phyloP scores from a whole-genome alignment of 2,329 filamentous ascomycete species.

The Lachnellula arida region DNA sequence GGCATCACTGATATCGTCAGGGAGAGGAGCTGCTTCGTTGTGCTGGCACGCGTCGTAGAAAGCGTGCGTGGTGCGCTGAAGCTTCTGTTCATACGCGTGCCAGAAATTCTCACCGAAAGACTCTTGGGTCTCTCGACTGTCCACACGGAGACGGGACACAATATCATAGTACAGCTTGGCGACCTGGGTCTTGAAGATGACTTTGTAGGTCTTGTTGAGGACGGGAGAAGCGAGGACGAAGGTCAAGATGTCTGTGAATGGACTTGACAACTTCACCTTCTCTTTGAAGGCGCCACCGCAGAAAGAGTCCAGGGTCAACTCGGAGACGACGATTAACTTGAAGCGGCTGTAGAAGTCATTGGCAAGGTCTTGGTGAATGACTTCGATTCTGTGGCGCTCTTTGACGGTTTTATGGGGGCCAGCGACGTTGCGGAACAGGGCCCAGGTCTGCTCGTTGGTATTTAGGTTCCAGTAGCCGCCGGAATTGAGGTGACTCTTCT shows the following conservation, averaged over 20 bases:
- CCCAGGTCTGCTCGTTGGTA: not conserved
- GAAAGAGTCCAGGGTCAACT: not conserved
- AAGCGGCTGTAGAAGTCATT: not conserved
- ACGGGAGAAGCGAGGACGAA: not conserved
- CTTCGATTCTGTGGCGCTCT: not conserved
- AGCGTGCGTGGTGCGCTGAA: not conserved
- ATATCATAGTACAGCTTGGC: not conserved
- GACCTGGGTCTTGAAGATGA: not conserved
- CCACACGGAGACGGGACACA: not conserved
- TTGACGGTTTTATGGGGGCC: not conserved
- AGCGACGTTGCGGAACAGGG: not conserved
- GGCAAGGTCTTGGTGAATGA: not conserved
- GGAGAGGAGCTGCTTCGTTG: not conserved
- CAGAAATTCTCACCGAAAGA: not conserved
- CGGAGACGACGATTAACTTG: not conserved
- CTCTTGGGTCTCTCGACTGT: not conserved
- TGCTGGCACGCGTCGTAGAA: not conserved
- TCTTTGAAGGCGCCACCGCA: not conserved
- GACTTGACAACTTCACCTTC: not conserved
- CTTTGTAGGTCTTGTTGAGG: not conserved
- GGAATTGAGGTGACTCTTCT: not conserved
- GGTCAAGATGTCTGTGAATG: not conserved
- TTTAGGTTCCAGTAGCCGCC: not conserved
- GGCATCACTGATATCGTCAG: not conserved
- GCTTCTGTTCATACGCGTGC: not conserved